phyloP scores from a whole-genome alignment of 768 basidiomycete species.

The Hericium coralloides region DNA sequence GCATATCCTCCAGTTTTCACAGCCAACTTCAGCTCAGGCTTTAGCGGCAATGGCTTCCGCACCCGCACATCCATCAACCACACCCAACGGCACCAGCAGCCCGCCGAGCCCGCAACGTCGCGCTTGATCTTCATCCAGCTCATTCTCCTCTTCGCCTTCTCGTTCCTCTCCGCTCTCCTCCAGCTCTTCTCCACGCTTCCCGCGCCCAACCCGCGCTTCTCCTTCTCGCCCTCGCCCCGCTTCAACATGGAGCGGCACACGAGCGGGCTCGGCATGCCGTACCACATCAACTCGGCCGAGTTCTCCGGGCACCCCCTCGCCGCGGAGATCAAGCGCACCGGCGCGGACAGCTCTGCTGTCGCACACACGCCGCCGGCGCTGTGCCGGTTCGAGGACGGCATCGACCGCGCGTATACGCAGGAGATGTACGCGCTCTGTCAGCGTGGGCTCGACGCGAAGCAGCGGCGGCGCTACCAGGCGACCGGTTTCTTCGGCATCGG shows the following conservation, averaged over 20 bases:
- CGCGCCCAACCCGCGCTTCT: constrained; percentile 72
- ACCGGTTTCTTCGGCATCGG: constrained; percentile 87
- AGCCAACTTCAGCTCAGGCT: constrained; percentile 72
- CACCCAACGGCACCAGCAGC: constrained; percentile 23
- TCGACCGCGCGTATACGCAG: constrained; percentile 71
- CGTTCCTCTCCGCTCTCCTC: constrained; percentile 74
- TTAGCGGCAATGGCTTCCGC: constrained; percentile 35
- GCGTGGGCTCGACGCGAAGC: constrained; percentile 53
- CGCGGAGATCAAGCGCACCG: constrained; percentile 47
- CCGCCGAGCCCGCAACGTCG: constrained; percentile 35
- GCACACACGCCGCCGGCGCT: constrained; percentile 21
- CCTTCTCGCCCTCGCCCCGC: constrained; percentile 52
- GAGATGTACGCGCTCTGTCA: constrained; percentile 67
- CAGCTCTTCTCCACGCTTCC: constrained; percentile 58
- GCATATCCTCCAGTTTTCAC: constrained; percentile 49
- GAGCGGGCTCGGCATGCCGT: constrained; percentile 57
- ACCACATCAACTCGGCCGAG: constrained; percentile 76
- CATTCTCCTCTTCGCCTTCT: constrained; percentile 76
- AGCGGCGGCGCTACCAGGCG: constrained; percentile 65
- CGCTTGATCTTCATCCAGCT: constrained; percentile 69
- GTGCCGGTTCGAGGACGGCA: constrained; percentile 61
- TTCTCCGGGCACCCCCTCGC: constrained; percentile 76
- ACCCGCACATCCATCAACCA: constrained; percentile 43
- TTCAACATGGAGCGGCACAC: constrained; percentile 71
- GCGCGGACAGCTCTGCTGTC: constrained; percentile 15